Percentiles rank a stretch among this genome's conserved stretches.
These are phyloP conservation scores for Pseudogymnoascus sp. DNA, from an alignment of 2,329 filamentous ascomycete genomes.

Conservation along the genomic window DNA sequence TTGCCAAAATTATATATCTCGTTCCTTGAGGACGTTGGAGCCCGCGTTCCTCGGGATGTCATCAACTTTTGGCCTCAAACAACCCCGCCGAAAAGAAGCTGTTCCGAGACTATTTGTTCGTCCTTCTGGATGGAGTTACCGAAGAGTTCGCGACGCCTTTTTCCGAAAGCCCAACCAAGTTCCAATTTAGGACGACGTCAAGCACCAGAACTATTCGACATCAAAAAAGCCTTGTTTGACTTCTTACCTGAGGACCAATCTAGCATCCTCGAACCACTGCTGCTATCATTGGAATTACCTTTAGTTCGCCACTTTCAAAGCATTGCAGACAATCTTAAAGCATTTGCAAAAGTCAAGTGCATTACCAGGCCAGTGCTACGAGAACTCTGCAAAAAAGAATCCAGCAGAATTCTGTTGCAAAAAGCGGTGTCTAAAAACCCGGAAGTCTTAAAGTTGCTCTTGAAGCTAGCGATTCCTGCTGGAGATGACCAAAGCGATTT, in stretches of 20 bases:
- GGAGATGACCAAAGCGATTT: slow-evolving; percentile 17
- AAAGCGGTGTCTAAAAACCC: slow-evolving; percentile 8
- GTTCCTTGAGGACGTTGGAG: slow-evolving; percentile 20
- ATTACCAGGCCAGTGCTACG: slow-evolving; percentile 18
- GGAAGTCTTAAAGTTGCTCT: slow-evolving; percentile 11
- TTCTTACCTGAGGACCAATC: slow-evolving; percentile 16
- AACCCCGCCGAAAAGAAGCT: slow-evolving; percentile 10
- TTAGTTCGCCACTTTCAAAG: neutral
- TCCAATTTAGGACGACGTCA: neutral
- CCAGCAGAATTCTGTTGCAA: neutral
- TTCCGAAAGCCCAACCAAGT: slow-evolving; percentile 17
- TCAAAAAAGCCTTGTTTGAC: slow-evolving; percentile 23
- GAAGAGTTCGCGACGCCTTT: slow-evolving; percentile 15
- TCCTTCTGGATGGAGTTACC: slow-evolving; percentile 22
- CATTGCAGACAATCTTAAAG: slow-evolving; percentile 14
- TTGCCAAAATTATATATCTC: slow-evolving; percentile 24
- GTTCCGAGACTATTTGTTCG: slow-evolving; percentile 15
- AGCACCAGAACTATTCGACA: slow-evolving; percentile 11
- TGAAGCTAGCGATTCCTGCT: slow-evolving; percentile 12
- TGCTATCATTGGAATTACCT: neutral
- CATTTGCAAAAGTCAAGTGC: slow-evolving; percentile 11
- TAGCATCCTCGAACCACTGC: neutral
- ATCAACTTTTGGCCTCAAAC: slow-evolving; percentile 22
- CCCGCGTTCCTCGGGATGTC: slow-evolving; percentile 12
- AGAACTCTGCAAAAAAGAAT: slow-evolving; percentile 16